phyloP scores from a whole-genome alignment of 306 rosid genomes.

The Corylus avellana region DNA sequence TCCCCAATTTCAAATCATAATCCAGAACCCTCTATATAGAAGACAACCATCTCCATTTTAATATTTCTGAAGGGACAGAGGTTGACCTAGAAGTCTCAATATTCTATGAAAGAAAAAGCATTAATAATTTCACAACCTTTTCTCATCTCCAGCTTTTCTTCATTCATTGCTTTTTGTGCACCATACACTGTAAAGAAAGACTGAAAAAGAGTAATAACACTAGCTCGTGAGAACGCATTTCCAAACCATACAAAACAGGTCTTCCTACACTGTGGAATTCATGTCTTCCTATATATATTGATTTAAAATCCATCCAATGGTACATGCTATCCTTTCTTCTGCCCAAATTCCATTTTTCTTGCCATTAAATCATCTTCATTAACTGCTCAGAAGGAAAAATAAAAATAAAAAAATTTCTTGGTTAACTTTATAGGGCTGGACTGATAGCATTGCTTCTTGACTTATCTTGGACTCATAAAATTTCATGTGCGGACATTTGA shows the following conservation, averaged over 20 bases:
- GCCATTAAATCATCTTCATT: too few species aligned
- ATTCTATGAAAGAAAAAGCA: not conserved
- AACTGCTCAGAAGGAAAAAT: too few species aligned
- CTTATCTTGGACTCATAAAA: too few species aligned
- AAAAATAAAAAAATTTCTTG: too few species aligned
- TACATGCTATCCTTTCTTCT: too few species aligned
- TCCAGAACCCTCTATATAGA: not conserved
- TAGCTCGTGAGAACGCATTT: not conserved
- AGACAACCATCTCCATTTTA: constrained; percentile 3
- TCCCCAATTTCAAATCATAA: not conserved
- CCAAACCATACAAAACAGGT: not conserved
- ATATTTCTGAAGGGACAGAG: constrained; percentile 1
- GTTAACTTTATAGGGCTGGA: not conserved
- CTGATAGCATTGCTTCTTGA: too few species aligned
- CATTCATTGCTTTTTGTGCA: constrained; percentile 30
- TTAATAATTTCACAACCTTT: constrained; percentile 9
- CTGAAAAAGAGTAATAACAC: too few species aligned
- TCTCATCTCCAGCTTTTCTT: constrained; percentile 10
- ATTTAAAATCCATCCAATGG: too few species aligned
- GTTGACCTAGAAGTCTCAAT: constrained; percentile 23
- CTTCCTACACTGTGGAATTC: constrained; percentile 9
- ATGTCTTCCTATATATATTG: too few species aligned
- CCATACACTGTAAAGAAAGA: not conserved
- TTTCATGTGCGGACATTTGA: too few species aligned
- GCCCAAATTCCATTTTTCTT: too few species aligned